Conservation (phyloP, 23 red algal genomes). For the Gracilaria vermiculophylla region DNA sequence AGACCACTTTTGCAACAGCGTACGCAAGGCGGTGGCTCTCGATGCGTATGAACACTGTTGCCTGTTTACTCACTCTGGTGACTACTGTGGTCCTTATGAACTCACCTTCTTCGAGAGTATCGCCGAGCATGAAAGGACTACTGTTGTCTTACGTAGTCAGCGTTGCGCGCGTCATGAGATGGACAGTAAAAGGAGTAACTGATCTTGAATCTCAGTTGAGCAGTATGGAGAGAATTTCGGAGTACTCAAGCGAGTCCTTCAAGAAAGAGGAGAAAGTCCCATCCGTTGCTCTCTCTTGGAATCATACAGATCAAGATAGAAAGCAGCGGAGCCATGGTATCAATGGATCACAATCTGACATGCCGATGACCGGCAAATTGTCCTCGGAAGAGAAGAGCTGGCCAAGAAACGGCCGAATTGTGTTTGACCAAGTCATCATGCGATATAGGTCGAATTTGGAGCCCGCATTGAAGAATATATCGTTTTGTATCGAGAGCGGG, state of each 20-base stretch:
- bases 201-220: conserved; percentile 6
- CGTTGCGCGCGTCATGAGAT: conserved; percentile 47
- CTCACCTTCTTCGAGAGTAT: not conserved
- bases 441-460: conserved; percentile 85
- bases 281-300: conserved; percentile 57
- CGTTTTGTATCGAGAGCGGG: conserved; percentile 46
- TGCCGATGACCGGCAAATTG: not conserved
- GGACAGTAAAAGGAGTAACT: conserved; percentile 6
- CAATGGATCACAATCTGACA: not conserved
- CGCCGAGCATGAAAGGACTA: conserved; percentile 68
- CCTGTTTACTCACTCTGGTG: not conserved
- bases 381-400: conserved; percentile 10
- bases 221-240: not conserved
- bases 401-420: conserved; percentile 60
- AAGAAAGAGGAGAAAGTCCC: conserved; percentile 67
- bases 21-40: conserved; percentile 50
- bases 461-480: conserved; percentile 71
- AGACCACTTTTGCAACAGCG: conserved; percentile 9
- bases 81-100: conserved; percentile 30
- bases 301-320: conserved; percentile 44
- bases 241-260: not conserved
- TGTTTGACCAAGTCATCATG: conserved; percentile 76
- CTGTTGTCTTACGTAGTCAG: conserved; percentile 62
- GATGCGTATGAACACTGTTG: conserved; percentile 46
- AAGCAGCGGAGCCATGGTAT: not conserved